phyloP scores from a whole-genome alignment of 768 basidiomycete genomes.

The Boletus sensibilis region DNA sequence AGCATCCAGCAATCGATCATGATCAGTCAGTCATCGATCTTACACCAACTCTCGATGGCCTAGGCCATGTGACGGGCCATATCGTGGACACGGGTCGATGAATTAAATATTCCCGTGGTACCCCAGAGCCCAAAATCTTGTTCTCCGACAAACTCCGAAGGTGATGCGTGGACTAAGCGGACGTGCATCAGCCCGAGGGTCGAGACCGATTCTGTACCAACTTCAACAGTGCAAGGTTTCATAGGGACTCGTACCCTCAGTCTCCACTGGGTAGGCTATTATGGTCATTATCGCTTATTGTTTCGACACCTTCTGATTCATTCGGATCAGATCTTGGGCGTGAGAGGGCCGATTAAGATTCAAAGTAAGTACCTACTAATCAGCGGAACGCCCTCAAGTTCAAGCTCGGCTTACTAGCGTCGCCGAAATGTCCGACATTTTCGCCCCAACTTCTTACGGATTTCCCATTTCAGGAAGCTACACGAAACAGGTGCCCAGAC shows the following conservation, averaged over 20 bases:
- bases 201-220: neutral
- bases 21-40: neutral
- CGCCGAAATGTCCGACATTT: slow-evolving; percentile 21
- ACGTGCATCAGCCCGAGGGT: neutral
- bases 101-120: neutral
- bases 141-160: neutral
- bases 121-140: neutral
- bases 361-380: neutral
- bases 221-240: neutral
- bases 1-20: neutral
- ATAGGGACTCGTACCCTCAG: neutral
- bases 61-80: neutral
- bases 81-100: neutral
- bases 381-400: neutral
- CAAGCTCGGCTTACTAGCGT: neutral
- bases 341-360: slow-evolving; percentile 2
- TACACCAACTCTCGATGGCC: neutral
- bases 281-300: neutral
- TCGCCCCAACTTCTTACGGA: slow-evolving; percentile 15
- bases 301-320: neutral
- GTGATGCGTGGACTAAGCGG: neutral
- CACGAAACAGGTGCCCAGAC: neutral
- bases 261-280: neutral
- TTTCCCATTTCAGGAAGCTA: slow-evolving; percentile 12
- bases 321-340: slow-evolving; percentile 3